Base-by-base conservation (phyloP, 352 stramenopile genomes). In the Thraustochytrium sp. region DNA sequence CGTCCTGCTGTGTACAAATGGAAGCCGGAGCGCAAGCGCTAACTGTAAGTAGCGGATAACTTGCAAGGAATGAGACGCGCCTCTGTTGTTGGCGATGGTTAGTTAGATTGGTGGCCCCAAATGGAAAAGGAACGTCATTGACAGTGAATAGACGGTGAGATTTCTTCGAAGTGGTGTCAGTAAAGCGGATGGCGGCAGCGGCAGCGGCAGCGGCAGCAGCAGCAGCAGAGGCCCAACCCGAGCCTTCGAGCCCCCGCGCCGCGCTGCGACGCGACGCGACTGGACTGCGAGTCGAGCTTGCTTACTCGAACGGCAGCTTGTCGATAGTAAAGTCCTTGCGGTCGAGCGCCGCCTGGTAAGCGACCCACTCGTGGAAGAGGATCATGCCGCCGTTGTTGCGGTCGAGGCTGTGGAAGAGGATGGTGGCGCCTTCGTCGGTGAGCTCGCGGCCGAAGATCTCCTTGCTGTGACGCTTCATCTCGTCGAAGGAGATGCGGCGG, bases 21-120 rank as follows among this genome's bases (percentile, higher is more conserved):
- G 92, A 94, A 95, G 84, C 90, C 91, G 76, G 87, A 96, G 86
- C 89, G 92, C 16, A 93, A 95, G 84, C 93, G 92, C 85, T 96
- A 89, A 75, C 2, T n/a, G 9, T 2, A 46, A 29, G 36, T 76
- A 76, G 40, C 62, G n/a, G 23, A 59, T 18, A n/a, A 63, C 54
- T 55, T 55, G n/a, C n/a, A n/a, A n/a, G n/a, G n/a, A n/a, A n/a
- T n/a, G n/a, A n/a, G n/a, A n/a, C n/a, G n/a, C n/a, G n/a, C n/a
- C n/a, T n/a, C n/a, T n/a, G n/a, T n/a, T n/a, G n/a, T n/a, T n/a
- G n/a, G n/a, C n/a, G n/a, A n/a, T n/a, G n/a, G n/a, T n/a, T n/a
- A n/a, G n/a, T n/a, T n/a, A n/a, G n/a, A n/a, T n/a, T n/a, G n/a
- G n/a, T n/a, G n/a, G n/a, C n/a, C n/a, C n/a, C n/a, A n/a, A n/a